Conservation (phyloP, 129 eudicot genomes). For the Calendula officinalis region DNA sequence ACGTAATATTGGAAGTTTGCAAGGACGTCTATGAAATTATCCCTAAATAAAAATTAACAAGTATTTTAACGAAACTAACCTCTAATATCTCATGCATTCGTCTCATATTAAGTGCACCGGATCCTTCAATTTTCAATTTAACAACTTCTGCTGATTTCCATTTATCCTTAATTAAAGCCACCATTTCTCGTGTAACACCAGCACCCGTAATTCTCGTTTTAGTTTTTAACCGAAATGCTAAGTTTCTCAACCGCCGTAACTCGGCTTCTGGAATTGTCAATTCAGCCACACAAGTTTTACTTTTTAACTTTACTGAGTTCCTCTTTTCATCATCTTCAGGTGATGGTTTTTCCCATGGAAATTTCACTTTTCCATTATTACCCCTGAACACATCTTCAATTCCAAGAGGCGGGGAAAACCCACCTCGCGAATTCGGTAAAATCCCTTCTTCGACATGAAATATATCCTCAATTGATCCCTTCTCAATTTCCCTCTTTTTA, state of each 20-base stretch:
- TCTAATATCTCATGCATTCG: constrained; percentile 86
- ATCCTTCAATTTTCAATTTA: constrained; percentile 76
- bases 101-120: constrained; percentile 93
- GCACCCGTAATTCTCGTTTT: constrained; percentile 68
- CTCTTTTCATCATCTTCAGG: constrained; percentile 33
- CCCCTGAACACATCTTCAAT: constrained; percentile 48
- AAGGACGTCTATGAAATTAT: too few species aligned
- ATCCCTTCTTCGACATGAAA: constrained; percentile 85
- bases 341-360: constrained; percentile 85
- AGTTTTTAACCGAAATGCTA: constrained; percentile 59
- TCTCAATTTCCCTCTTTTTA: constrained; percentile 48
- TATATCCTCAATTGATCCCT: constrained; percentile 90
- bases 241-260: constrained; percentile 63
- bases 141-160: constrained; percentile 83
- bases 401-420: constrained; percentile 76
- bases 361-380: constrained; percentile 52
- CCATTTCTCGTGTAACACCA: constrained; percentile 72
- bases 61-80: constrained; percentile 44
- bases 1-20: too few species aligned
- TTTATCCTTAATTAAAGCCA: constrained; percentile 67
- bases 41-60: not conserved
- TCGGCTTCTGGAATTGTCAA: constrained; percentile 79
- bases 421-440: constrained; percentile 77
- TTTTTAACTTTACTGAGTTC: constrained; percentile 53
- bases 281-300: constrained; percentile 73